phyloP scores from a whole-genome alignment of 768 basidiomycete species.

The Tulasnella sp. region DNA sequence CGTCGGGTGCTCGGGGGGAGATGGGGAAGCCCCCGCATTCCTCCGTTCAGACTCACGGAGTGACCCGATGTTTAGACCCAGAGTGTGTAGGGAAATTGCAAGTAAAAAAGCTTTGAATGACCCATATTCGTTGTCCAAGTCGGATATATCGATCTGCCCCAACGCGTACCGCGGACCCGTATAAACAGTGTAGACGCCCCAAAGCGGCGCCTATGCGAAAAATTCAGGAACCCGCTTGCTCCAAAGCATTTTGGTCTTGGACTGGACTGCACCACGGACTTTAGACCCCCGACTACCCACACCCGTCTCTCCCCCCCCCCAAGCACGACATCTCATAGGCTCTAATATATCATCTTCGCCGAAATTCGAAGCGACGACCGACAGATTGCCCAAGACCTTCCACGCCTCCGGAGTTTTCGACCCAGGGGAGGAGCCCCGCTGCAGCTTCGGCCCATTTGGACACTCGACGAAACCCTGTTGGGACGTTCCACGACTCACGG shows the following conservation, averaged over 20 bases:
- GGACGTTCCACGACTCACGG: background rate
- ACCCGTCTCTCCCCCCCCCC: background rate
- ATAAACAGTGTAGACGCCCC: background rate
- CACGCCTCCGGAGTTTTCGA: background rate
- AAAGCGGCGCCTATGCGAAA: constrained; percentile 2
- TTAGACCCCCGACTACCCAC: background rate
- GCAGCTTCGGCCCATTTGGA: background rate
- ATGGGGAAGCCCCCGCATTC: background rate
- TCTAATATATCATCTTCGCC: background rate
- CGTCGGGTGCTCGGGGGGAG: background rate
- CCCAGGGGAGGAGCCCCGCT: background rate
- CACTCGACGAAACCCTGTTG: background rate
- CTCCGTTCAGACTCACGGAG: background rate
- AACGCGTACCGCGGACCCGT: background rate
- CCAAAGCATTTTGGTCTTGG: background rate
- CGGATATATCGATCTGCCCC: background rate
- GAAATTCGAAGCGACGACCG: background rate
- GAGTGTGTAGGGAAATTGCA: background rate
- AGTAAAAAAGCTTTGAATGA: background rate
- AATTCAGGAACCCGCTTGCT: background rate
- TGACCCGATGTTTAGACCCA: background rate
- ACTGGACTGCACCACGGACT: constrained; percentile 3
- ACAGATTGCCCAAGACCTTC: background rate
- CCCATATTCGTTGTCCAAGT: background rate
- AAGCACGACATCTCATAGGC: background rate